A percentile compares a stretch with the other conserved stretches of the same genome.
These are phyloP conservation scores for Bjerkandera adusta DNA, from an alignment of 1,284 basidiomycete species.

Conservation along the genomic window DNA sequence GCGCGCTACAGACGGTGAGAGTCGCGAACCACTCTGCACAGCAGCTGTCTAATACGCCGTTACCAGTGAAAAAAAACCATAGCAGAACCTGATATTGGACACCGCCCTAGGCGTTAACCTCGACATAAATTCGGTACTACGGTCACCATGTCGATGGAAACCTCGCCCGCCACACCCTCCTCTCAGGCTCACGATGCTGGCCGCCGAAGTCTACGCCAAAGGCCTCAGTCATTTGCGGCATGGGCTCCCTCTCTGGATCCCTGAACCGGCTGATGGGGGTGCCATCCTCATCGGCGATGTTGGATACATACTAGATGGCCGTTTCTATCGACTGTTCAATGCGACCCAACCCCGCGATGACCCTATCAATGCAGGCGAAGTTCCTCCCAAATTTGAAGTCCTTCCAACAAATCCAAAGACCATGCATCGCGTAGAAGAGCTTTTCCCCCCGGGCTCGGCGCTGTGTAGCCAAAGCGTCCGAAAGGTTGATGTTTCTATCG, in stretches of 20 bases:
- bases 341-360: constrained; percentile 2
- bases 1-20: too few relatives aligned
- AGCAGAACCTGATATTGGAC: too few relatives aligned
- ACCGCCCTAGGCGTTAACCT: too few relatives aligned
- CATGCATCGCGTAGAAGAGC: too few relatives aligned
- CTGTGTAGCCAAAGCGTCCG: constrained; percentile 1
- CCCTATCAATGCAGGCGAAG: background rate
- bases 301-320: constrained; percentile 10
- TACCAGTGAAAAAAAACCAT: too few relatives aligned
- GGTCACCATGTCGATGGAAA: too few relatives aligned
- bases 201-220: constrained; percentile 1
- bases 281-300: constrained; percentile 12
- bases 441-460: too few relatives aligned
- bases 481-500: background rate
- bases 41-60: too few relatives aligned
- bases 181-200: too few relatives aligned
- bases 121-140: too few relatives aligned
- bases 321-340: constrained; percentile 15
- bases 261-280: background rate
- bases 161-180: too few relatives aligned
- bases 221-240: background rate
- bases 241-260: constrained; percentile 1
- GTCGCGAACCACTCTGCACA: too few relatives aligned
- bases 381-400: background rate
- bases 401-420: background rate